Evolutionary conservation across 129 eudicot genomes (phyloP).

Genomic region (Pittosporum tobira): DNA sequence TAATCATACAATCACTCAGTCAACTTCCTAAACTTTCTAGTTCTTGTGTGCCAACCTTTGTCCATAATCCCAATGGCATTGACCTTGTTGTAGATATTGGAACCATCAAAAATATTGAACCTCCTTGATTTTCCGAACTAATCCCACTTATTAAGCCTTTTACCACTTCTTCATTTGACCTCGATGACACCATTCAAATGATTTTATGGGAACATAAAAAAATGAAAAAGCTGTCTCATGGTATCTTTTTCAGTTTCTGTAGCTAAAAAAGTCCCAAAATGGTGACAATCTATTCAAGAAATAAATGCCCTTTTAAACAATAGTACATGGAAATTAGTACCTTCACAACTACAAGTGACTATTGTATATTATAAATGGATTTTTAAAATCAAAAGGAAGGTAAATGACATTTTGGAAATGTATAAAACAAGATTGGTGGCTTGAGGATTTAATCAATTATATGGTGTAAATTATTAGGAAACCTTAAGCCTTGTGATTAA

Average conservation of each 20-base stretch:
- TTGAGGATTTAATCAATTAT: background rate
- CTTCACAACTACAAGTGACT: background rate
- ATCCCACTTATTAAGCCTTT: background rate
- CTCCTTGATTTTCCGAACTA: no score
- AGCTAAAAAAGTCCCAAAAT: background rate
- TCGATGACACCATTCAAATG: background rate
- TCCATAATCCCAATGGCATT: background rate
- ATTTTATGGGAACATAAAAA: background rate
- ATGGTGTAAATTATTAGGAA: background rate
- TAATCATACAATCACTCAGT: background rate
- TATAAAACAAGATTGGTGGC: background rate
- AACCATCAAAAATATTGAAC: no score
- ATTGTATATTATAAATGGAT: background rate
- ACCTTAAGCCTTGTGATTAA: background rate
- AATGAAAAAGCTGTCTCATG: background rate
- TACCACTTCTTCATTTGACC: background rate
- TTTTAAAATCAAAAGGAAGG: background rate
- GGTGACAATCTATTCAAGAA: background rate
- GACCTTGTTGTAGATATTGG: background rate
- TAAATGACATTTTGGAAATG: background rate
- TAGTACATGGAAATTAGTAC: background rate
- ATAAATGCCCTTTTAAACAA: background rate
- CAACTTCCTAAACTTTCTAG: background rate
- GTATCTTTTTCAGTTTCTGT: background rate
- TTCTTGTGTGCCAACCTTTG: background rate